phyloP scores from a whole-genome alignment of 2,329 filamentous ascomycete species.

The Fusarium bactridioides region DNA sequence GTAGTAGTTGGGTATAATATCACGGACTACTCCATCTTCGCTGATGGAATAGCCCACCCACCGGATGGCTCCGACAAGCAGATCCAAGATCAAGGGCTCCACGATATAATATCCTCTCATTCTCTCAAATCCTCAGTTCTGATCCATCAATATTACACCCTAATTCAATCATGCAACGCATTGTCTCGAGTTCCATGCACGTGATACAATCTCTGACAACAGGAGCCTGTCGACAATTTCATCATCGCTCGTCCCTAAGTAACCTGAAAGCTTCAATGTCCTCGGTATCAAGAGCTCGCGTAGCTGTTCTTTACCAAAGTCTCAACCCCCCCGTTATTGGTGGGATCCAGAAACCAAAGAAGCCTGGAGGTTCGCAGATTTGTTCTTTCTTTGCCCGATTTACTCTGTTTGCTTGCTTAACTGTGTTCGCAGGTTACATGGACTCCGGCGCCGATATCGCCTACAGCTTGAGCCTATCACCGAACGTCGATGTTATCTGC shows the following conservation, averaged over 20 bases:
- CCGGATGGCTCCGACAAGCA: not conserved
- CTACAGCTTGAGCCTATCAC: slow-evolving; percentile 21
- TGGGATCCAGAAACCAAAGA: slow-evolving; percentile 57
- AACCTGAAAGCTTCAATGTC: not conserved
- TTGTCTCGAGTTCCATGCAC: not conserved
- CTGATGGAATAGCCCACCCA: not conserved
- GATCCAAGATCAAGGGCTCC: not conserved
- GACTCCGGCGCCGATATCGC: slow-evolving; percentile 33
- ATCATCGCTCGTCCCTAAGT: not conserved
- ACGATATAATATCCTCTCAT: not conserved
- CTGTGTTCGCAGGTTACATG: slow-evolving; percentile 20
- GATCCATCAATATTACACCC: not conserved
- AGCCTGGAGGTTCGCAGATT: slow-evolving; percentile 48
- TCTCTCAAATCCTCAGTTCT: not conserved
- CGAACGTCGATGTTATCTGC: slow-evolving; percentile 21
- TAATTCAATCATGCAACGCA: not conserved
- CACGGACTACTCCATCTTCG: not conserved
- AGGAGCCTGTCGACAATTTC: not conserved
- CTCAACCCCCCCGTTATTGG: slow-evolving; percentile 57
- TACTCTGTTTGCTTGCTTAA: not conserved
- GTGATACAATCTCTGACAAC: not conserved
- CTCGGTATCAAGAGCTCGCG: slow-evolving; percentile 18
- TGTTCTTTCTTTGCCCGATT: not conserved
- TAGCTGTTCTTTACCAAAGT: slow-evolving; percentile 58
- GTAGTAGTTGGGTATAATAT: not conserved